Conservation (phyloP, 139 green algal species). For the Pycnococcus provasolii region DNA sequence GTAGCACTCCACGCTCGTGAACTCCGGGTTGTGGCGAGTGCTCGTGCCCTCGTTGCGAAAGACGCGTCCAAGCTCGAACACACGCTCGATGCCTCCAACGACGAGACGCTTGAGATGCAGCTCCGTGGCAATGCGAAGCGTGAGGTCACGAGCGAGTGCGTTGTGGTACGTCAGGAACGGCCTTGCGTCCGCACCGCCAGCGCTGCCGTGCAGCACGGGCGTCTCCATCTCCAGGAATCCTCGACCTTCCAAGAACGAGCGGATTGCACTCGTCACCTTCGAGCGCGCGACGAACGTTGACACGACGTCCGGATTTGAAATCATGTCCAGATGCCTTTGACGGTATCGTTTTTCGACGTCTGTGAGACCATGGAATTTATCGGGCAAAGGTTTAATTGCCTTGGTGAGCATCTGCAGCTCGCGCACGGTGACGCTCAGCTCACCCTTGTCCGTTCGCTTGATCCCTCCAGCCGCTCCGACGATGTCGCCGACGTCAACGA, state of each 20-base stretch:
- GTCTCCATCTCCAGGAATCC: conserved; percentile 64
- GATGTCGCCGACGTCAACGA: conserved; percentile 85
- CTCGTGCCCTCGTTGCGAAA: conserved; percentile 96
- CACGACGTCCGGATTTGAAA: conserved; percentile 70
- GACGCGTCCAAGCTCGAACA: conserved; percentile 93
- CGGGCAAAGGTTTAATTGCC: conserved; percentile 81
- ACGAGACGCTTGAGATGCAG: conserved; percentile 91
- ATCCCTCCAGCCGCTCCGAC: conserved; percentile 60
- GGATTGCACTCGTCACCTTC: conserved; percentile 57
- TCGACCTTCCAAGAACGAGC: conserved; percentile 64
- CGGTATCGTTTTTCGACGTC: conserved; percentile 93
- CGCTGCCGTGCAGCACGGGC: conserved; percentile 48
- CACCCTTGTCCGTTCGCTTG: conserved; percentile 88
- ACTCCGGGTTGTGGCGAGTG: conserved; percentile 94
- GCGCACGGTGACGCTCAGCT: conserved; percentile 41
- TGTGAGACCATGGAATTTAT: conserved; percentile 94
- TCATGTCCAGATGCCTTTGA: conserved; percentile 88
- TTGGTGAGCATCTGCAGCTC: conserved; percentile 79
- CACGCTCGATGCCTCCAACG: conserved; percentile 77
- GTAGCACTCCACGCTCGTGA: conserved; percentile 88
- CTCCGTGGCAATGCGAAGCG: conserved; percentile 94
- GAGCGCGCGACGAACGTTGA: conserved; percentile 67
- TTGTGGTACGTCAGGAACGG: conserved; percentile 97
- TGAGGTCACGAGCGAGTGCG: conserved; percentile 63
- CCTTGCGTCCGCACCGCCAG: conserved; percentile 85